These are phyloP conservation scores for Venturia nashicola DNA, from an alignment of 2,329 filamentous ascomycete species.

Conservation along the genomic window DNA sequence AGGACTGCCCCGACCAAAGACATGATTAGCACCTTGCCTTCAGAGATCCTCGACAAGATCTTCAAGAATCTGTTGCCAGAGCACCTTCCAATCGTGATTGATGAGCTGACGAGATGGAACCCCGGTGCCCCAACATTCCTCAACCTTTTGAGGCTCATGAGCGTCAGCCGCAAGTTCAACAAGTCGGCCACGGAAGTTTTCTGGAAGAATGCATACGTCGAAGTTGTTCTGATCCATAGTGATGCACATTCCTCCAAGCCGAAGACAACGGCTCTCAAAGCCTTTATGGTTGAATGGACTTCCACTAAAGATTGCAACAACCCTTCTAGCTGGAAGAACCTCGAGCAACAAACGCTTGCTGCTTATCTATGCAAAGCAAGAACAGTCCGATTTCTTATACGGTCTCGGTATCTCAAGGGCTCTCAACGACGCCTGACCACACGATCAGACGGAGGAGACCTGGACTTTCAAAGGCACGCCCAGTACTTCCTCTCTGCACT, in stretches of 20 bases:
- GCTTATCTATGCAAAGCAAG: not conserved
- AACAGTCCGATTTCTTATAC: not conserved
- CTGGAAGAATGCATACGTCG: not conserved
- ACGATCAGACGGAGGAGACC: not conserved
- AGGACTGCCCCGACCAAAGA: not conserved
- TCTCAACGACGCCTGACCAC: not conserved
- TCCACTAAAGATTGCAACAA: no score
- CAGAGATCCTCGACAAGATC: not conserved
- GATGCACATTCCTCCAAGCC: no score
- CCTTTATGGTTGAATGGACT: not conserved
- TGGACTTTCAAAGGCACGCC: not conserved
- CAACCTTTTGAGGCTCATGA: not conserved
- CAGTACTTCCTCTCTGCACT: not conserved
- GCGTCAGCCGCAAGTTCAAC: not conserved
- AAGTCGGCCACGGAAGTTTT: not conserved
- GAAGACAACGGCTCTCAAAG: no score
- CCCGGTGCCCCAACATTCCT: no score
- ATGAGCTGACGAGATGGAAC: no score
- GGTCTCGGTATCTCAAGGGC: not conserved
- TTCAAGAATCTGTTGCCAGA: not conserved
- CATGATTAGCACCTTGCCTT: not conserved
- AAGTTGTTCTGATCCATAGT: not conserved
- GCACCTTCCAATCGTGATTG: not conserved
- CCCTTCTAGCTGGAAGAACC: no score
- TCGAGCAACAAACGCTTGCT: no score